These are phyloP conservation scores for Suillus sp. DNA, from an alignment of 768 basidiomycete species.

Conservation along the genomic window DNA sequence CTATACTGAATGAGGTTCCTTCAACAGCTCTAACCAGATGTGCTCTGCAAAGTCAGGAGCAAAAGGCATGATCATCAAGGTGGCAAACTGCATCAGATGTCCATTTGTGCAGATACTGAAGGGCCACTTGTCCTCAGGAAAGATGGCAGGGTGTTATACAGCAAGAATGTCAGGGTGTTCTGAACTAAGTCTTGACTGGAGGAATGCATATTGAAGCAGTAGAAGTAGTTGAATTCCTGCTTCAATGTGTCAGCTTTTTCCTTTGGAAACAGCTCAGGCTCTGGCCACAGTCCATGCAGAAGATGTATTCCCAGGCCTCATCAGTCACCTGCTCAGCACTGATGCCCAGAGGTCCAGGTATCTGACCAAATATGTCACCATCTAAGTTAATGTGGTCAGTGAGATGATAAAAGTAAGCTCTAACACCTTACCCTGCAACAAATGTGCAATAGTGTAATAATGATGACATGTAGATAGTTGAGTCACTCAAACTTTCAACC, in stretches of 20 bases:
- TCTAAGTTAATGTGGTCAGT: constrained; percentile 37
- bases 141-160: constrained; percentile 97
- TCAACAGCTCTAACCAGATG: constrained; percentile 77
- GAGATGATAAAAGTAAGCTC: not conserved
- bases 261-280: constrained; percentile 59
- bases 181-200: constrained; percentile 97
- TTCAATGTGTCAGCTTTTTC: constrained; percentile 85
- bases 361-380: constrained; percentile 74
- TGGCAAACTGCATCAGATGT: constrained; percentile 83
- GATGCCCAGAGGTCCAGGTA: constrained; percentile 81
- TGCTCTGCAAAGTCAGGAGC: constrained; percentile 95
- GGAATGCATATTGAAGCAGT: constrained; percentile 96
- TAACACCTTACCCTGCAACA: constrained; percentile 77
- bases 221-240: constrained; percentile 94
- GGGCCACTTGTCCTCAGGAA: constrained; percentile 87
- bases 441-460: constrained; percentile 95
- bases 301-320: constrained; percentile 95
- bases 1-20: constrained; percentile 77
- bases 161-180: constrained; percentile 91
- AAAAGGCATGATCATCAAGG: constrained; percentile 81
- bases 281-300: constrained; percentile 77
- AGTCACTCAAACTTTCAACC: constrained; percentile 96
- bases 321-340: constrained; percentile 93
- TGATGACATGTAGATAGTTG: constrained; percentile 97
- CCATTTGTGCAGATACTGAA: constrained; percentile 93